phyloP scores from a whole-genome alignment of 2,329 filamentous ascomycete genomes.

The Podosphaera fusca region DNA sequence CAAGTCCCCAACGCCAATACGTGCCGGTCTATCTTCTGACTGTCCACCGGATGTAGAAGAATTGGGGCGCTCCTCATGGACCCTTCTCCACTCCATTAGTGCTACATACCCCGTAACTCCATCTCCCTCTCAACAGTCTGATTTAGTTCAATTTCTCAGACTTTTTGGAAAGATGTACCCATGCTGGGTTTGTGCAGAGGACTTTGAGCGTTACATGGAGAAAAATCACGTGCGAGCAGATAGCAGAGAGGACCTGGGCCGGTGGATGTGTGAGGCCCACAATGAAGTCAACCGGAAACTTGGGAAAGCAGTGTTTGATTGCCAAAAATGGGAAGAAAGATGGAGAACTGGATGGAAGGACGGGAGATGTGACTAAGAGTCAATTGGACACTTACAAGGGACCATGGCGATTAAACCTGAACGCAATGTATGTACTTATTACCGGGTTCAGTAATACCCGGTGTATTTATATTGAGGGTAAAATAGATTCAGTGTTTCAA shows the following conservation, averaged over 20 bases:
- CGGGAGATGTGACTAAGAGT: conserved; percentile 30
- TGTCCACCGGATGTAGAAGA: conserved; percentile 79
- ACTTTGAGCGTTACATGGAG: conserved; percentile 65
- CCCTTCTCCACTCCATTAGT: conserved; percentile 74
- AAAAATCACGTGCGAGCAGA: conserved; percentile 33
- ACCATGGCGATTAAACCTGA: background rate
- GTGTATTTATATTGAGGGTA: background rate
- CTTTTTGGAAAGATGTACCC: conserved; percentile 77
- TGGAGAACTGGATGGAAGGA: conserved; percentile 81
- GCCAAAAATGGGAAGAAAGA: conserved; percentile 70
- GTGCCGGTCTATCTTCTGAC: conserved; percentile 28
- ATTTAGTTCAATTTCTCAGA: conserved; percentile 55
- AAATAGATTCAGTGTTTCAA: too few relatives aligned
- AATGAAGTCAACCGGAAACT: conserved; percentile 77
- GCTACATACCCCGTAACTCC: conserved; percentile 61
- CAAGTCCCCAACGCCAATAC: conserved; percentile 12
- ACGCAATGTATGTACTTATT: background rate
- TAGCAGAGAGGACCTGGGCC: conserved; percentile 47
- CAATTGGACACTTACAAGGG: background rate
- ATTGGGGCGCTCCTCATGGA: conserved; percentile 79
- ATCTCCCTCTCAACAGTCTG: conserved; percentile 42
- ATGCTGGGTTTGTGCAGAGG: conserved; percentile 85
- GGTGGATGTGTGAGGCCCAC: conserved; percentile 68
- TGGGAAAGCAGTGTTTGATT: conserved; percentile 82
- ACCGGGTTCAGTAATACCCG: background rate